Percentiles rank a stretch among this genome's conserved stretches.
phyloP scores from a whole-genome alignment of 139 green algal species.

The Micractinium conductrix region DNA sequence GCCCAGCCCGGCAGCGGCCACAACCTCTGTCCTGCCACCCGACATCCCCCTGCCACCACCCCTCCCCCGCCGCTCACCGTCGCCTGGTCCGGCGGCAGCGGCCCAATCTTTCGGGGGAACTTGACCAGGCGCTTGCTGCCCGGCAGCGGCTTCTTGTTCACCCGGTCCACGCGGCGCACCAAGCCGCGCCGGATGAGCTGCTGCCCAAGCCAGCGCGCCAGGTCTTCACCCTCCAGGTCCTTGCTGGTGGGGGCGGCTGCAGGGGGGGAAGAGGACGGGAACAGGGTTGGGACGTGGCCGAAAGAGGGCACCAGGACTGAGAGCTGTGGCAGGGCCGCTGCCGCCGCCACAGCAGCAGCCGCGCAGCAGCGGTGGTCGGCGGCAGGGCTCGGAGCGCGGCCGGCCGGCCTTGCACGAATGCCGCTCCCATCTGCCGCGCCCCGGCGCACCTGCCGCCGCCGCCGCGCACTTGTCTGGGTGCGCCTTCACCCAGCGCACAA shows the following conservation, averaged over 20 bases:
- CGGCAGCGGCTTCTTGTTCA: slow-evolving; percentile 79
- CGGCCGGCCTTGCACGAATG: too few species aligned
- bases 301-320: too few species aligned
- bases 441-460: slow-evolving; percentile 2
- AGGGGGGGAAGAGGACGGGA: too few species aligned
- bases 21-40: too few species aligned
- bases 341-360: neutral
- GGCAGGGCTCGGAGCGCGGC: too few species aligned
- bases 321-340: too few species aligned
- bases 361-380: neutral
- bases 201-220: slow-evolving; percentile 33
- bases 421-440: neutral
- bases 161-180: slow-evolving; percentile 54
- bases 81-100: slow-evolving; percentile 2
- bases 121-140: slow-evolving; percentile 73
- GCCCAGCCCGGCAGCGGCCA: too few species aligned
- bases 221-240: slow-evolving; percentile 20
- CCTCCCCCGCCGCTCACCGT: slow-evolving; percentile 26
- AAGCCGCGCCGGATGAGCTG: slow-evolving; percentile 57
- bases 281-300: too few species aligned
- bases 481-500: slow-evolving; percentile 44
- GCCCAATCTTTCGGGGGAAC: slow-evolving; percentile 69
- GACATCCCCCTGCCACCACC: neutral
- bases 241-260: too few species aligned
- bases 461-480: slow-evolving; percentile 33